Percentiles rank a stretch among this genome's conserved stretches.
Conservation (phyloP, 2,329 filamentous ascomycete species). For the Hypoxylon sp. region DNA sequence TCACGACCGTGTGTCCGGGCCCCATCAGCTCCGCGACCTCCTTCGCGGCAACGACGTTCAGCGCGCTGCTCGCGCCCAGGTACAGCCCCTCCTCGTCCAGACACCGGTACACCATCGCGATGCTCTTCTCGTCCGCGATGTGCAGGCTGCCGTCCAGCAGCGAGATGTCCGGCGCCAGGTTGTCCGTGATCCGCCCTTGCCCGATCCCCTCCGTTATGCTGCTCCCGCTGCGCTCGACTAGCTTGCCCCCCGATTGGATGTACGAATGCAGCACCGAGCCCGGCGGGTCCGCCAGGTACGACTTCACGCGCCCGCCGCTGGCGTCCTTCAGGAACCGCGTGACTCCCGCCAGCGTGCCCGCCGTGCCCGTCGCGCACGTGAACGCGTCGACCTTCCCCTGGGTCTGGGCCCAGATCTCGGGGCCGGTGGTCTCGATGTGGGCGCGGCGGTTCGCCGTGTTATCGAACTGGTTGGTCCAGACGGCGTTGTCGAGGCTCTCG, state of each 20-base stretch:
- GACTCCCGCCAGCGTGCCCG: constrained; percentile 88
- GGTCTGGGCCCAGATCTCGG: constrained; percentile 97
- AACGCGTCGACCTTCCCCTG: constrained; percentile 89
- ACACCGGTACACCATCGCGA: constrained; percentile 97
- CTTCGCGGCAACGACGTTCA: constrained; percentile 96
- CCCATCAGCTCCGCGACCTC: constrained; percentile 94
- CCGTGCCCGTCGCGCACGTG: constrained; percentile 94
- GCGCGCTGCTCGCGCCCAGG: constrained; percentile 89
- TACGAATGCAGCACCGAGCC: constrained; percentile 95
- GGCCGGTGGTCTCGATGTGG: constrained; percentile 96
- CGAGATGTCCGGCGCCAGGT: constrained; percentile 86
- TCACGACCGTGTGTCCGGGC: constrained; percentile 90
- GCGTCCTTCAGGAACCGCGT: constrained; percentile 91
- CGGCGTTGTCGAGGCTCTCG: constrained; percentile 77
- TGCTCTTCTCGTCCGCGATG: constrained; percentile 92
- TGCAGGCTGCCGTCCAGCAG: constrained; percentile 87
- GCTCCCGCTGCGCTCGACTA: constrained; percentile 84
- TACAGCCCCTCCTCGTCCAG: constrained; percentile 97
- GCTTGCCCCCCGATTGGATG: constrained; percentile 85
- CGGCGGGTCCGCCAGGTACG: constrained; percentile 92
- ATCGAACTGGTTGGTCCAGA: constrained; percentile 99
- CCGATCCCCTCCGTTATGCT: constrained; percentile 99
- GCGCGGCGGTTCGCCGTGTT: constrained; percentile 94
- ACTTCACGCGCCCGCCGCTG: constrained; percentile 83
- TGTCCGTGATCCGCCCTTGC: constrained; percentile 96